A percentile compares a stretch with the other conserved stretches of the same genome.
These are phyloP conservation scores for Pleurotus djamor DNA, from an alignment of 768 basidiomycete species.

Conservation along the genomic window DNA sequence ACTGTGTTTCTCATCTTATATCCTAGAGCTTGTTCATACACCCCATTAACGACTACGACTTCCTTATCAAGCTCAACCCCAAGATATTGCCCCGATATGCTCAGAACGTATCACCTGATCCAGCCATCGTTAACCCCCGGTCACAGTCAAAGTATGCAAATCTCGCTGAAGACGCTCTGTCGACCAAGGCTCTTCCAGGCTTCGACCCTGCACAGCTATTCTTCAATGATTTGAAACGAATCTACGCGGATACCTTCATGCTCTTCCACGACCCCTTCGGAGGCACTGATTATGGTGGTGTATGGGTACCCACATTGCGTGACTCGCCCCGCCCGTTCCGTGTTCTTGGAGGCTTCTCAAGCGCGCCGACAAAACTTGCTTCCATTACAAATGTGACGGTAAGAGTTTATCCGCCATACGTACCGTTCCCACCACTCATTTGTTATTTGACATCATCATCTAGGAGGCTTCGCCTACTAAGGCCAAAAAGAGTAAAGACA, in stretches of 20 bases:
- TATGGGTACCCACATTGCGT: constrained; percentile 81
- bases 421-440: neutral
- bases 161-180: constrained; percentile 24
- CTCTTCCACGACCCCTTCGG: constrained; percentile 87
- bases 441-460: neutral
- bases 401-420: neutral
- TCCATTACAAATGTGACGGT: neutral
- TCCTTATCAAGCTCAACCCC: constrained; percentile 75
- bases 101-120: constrained; percentile 62
- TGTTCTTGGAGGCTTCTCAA: constrained; percentile 81
- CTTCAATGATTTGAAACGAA: constrained; percentile 61
- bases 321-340: constrained; percentile 64
- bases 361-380: constrained; percentile 39
- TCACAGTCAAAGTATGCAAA: constrained; percentile 48
- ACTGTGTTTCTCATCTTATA: neutral
- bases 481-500: constrained; percentile 43
- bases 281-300: constrained; percentile 72
- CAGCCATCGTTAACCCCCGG: constrained; percentile 14
- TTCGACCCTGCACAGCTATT: constrained; percentile 79
- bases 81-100: constrained; percentile 65
- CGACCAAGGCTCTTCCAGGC: constrained; percentile 41
- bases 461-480: neutral
- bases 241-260: constrained; percentile 74
- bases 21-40: constrained; percentile 81
- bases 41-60: constrained; percentile 81